A percentile compares a stretch with the other conserved stretches of the same genome.
These are phyloP conservation scores for Lactarius sp. DNA, from an alignment of 768 basidiomycete genomes.

Conservation along the genomic window DNA sequence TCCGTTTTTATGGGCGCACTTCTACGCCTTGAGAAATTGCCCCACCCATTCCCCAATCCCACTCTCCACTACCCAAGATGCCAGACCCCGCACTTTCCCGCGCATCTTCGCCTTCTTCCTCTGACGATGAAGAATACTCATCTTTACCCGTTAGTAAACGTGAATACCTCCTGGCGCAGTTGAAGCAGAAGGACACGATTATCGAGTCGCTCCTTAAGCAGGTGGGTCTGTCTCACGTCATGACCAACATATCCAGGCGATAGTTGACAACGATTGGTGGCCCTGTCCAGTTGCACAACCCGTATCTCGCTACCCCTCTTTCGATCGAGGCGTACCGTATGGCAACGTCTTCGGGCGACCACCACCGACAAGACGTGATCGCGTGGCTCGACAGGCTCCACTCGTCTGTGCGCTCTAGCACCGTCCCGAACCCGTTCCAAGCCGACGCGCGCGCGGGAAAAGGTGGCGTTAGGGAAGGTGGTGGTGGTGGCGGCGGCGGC, in stretches of 20 bases:
- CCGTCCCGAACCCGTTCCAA: constrained; percentile 39
- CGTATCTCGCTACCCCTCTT: constrained; percentile 72
- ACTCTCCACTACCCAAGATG: constrained; percentile 11
- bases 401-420: constrained; percentile 49
- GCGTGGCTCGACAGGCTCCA: constrained; percentile 73
- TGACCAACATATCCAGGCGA: not conserved
- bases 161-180: constrained; percentile 80
- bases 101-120: constrained; percentile 2
- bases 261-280: not conserved
- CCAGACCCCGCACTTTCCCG: not conserved
- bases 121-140: constrained; percentile 28
- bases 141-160: constrained; percentile 56
- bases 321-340: constrained; percentile 74
- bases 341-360: constrained; percentile 73
- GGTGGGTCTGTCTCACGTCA: constrained; percentile 36
- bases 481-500: constrained; percentile 4
- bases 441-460: constrained; percentile 34
- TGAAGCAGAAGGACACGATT: constrained; percentile 82
- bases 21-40: constrained; percentile 30
- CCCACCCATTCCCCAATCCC: constrained; percentile 34
- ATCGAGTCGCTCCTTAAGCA: constrained; percentile 84
- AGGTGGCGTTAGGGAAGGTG: constrained; percentile 29
- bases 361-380: constrained; percentile 60
- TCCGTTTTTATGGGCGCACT: constrained; percentile 3
- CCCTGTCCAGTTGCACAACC: constrained; percentile 60